Conservation (phyloP, 352 stramenopile species). For the Phytophthora litchii region DNA sequence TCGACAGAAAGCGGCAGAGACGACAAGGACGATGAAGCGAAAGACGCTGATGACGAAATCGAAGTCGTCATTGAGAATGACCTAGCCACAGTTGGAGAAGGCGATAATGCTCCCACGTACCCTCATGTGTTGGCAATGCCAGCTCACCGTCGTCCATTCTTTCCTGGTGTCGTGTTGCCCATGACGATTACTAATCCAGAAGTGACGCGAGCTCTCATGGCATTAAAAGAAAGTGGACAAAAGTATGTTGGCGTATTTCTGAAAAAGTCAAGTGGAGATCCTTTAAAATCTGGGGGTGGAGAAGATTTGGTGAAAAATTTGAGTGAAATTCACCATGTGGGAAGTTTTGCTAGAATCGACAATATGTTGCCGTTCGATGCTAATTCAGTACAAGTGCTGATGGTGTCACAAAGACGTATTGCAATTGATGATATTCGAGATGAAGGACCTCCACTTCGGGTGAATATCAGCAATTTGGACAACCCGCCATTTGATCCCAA, state of each 20-base stretch:
- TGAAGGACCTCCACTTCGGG: conserved; percentile 58
- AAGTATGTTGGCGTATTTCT: conserved; percentile 96
- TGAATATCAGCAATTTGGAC: conserved; percentile 76
- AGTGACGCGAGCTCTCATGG: conserved; percentile 89
- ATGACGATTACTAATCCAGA: conserved; percentile 89
- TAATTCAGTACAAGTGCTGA: conserved; percentile 79
- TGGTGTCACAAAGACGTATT: conserved; percentile 91
- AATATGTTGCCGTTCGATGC: conserved; percentile 87
- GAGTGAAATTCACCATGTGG: conserved; percentile 94
- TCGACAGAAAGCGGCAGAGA: conserved; percentile 36
- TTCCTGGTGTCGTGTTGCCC: conserved; percentile 80
- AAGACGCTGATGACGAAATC: conserved; percentile 8
- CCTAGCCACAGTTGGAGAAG: conserved; percentile 64
- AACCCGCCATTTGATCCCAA: conserved; percentile 74
- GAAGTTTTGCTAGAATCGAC: conserved; percentile 96
- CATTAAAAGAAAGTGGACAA: conserved; percentile 83
- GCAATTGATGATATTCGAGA: conserved; percentile 80
- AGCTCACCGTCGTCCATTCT: conserved; percentile 77
- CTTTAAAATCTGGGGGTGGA: conserved; percentile 36
- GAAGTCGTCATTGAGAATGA: conserved; percentile 68
- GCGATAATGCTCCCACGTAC: conserved; percentile 71
- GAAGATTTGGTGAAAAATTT: conserved; percentile 93
- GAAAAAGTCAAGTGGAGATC: conserved; percentile 70
- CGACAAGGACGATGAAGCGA: conserved; percentile 30
- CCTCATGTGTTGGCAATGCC: conserved; percentile 84